Evolutionary conservation across 148 eudicot genomes (phyloP), one percentile per base, ranked within the genome.

Genomic region (Nepenthes mirabilis): DNA sequence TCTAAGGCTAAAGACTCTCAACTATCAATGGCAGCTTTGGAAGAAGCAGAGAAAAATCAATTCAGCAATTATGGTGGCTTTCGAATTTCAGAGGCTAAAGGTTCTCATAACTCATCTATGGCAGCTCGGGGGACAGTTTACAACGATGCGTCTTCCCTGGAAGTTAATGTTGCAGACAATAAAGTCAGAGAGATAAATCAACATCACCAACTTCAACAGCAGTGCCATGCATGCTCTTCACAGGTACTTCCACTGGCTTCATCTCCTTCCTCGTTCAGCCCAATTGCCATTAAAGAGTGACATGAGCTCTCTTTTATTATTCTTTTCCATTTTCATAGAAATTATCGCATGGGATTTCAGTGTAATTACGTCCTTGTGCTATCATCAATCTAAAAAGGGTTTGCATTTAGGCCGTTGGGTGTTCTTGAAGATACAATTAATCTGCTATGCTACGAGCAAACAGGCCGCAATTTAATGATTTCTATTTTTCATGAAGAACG

Each of bases 231-330:
- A 11, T 58, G 78, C 54, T 52, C 70, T 71, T 71, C 86, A 65
- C 84, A 91, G 83, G 88, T 91, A 70, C 81, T 87, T 56, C 87
- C 95, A 61, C 57, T 87, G 78, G 69, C 77, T 71, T 72, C 81
- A 64, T 82, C 90, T 47, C 85, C 83, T 68, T 55, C 76, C 47
- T 56, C 70, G 37, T 70, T 49, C 52, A 5, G 6, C 14, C 52
- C 12, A 49, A 2, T 49, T 49, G n/a, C 52, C 52, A 49, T 49
- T 49, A n/a, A 49, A 49, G 52, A 6, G 6, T 49, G 10, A 11
- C 10, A 49, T n/a, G 14, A 49, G 52, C 52, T 49, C 6, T 49
- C 11, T 49, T 49, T 49, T 5, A 10, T 45, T 11, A 45, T 49
- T 49, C 1, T n/a, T 10, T 33, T 65, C 33, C 48, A 50, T 40